A percentile compares a stretch with the other conserved stretches of the same genome.
These are phyloP conservation scores for Verticillium tricorpus DNA, from an alignment of 2,329 filamentous ascomycete species.

Conservation along the genomic window DNA sequence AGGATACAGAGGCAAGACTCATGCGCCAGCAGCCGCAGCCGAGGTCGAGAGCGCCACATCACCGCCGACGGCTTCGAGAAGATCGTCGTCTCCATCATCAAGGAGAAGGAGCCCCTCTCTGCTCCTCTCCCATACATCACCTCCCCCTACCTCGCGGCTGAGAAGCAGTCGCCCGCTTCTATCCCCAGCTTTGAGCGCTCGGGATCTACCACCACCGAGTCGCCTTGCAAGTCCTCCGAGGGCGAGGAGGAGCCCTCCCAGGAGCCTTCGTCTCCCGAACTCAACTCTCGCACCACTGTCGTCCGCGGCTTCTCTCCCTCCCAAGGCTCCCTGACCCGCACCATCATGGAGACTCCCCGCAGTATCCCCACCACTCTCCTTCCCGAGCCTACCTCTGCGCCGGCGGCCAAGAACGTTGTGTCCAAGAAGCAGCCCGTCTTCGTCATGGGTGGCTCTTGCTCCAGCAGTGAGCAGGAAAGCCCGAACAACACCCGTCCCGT, in stretches of 20 bases:
- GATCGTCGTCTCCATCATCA: slow-evolving; percentile 90
- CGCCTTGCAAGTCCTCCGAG: slow-evolving; percentile 57
- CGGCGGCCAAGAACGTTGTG: slow-evolving; percentile 62
- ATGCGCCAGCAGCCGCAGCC: slow-evolving; percentile 63
- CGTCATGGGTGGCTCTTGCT: slow-evolving; percentile 74
- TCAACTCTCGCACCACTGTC: slow-evolving; percentile 57
- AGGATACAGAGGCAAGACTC: slow-evolving; percentile 69
- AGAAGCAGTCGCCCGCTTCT: slow-evolving; percentile 37
- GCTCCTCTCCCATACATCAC: slow-evolving; percentile 44
- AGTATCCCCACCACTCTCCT: slow-evolving; percentile 51
- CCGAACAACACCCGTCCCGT: slow-evolving; percentile 36
- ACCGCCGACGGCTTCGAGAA: slow-evolving; percentile 91
- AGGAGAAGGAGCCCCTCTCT: slow-evolving; percentile 69
- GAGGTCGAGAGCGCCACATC: slow-evolving; percentile 78
- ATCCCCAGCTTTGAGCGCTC: slow-evolving; percentile 31
- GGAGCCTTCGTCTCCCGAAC: slow-evolving; percentile 33
- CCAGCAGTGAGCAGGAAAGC: slow-evolving; percentile 58
- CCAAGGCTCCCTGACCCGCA: slow-evolving; percentile 48
- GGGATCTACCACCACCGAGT: slow-evolving; percentile 41
- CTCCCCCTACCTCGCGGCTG: slow-evolving; percentile 32
- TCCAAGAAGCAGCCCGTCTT: slow-evolving; percentile 63
- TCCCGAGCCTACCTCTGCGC: slow-evolving; percentile 54
- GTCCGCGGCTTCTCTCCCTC: slow-evolving; percentile 84
- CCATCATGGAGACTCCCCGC: slow-evolving; percentile 44
- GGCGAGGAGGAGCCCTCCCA: slow-evolving; percentile 39